Evolutionary conservation across 768 basidiomycete genomes (phyloP).

Genomic region (Coprinellus aureogranulatus): DNA sequence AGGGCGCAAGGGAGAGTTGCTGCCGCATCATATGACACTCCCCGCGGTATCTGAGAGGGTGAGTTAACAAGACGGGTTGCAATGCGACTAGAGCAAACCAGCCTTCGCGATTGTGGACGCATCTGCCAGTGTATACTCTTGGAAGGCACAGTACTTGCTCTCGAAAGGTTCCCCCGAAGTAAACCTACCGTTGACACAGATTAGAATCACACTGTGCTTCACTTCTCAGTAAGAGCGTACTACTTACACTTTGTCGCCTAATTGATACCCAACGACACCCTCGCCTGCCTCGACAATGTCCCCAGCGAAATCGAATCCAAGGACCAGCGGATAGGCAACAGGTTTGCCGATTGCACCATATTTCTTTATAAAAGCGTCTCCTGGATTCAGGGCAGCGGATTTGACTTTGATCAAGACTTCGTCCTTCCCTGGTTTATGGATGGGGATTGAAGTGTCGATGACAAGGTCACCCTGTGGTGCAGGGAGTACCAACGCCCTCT

Average conservation of each 20-base stretch:
- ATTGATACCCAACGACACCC: slow-evolving; percentile 46
- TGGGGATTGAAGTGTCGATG: background rate
- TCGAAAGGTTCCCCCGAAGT: slow-evolving; percentile 36
- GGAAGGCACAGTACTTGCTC: slow-evolving; percentile 32
- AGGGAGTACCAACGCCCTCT: too few relatives aligned
- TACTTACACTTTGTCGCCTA: slow-evolving; percentile 53
- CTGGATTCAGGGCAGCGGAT: slow-evolving; percentile 43
- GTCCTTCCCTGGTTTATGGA: slow-evolving; percentile 31
- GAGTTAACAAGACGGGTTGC: too few relatives aligned
- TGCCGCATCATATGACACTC: slow-evolving; percentile 37
- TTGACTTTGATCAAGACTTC: slow-evolving; percentile 43
- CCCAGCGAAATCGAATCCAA: slow-evolving; percentile 52
- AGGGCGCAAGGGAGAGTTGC: slow-evolving; percentile 39
- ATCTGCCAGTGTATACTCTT: slow-evolving; percentile 37
- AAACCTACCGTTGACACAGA: slow-evolving; percentile 26
- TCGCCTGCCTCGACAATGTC: slow-evolving; percentile 50
- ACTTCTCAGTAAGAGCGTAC: too few relatives aligned
- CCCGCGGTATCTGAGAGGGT: slow-evolving; percentile 31
- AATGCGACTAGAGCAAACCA: too few relatives aligned
- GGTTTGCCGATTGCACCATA: slow-evolving; percentile 29
- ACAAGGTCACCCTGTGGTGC: too few relatives aligned
- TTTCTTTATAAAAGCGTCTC: slow-evolving; percentile 36
- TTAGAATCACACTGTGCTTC: too few relatives aligned
- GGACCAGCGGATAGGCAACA: slow-evolving; percentile 41
- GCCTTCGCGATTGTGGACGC: slow-evolving; percentile 25